Percentiles rank a stretch among this genome's conserved stretches.
These are phyloP conservation scores for Pestalotiopsis sp. DNA, from an alignment of 2,329 filamentous ascomycete genomes.

Conservation along the genomic window DNA sequence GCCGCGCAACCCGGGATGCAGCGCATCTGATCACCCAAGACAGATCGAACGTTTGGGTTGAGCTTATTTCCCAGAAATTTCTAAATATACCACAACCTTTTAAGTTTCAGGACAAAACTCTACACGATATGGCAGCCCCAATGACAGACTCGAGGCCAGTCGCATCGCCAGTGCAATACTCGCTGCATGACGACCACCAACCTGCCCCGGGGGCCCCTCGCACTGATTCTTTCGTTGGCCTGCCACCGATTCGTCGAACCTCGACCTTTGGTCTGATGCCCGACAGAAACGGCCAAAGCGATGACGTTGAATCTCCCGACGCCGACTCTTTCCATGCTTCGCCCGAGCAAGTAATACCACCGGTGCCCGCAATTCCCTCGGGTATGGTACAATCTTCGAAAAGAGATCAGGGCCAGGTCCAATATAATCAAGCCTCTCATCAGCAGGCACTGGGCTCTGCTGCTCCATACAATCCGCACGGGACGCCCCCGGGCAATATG, in stretches of 20 bases:
- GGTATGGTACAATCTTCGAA: slow-evolving; percentile 1
- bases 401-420: slow-evolving; percentile 1
- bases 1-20: slow-evolving; percentile 26
- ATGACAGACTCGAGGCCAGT: slow-evolving; percentile 26
- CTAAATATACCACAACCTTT: neutral
- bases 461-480: slow-evolving; percentile 21
- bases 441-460: slow-evolving; percentile 14
- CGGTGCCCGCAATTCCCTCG: slow-evolving; percentile 14
- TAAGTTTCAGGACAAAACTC: slow-evolving; percentile 7
- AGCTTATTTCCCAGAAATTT: slow-evolving; percentile 31
- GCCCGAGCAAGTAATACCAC: slow-evolving; percentile 25
- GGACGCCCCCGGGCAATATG: slow-evolving; percentile 1
- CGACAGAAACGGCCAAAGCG: slow-evolving; percentile 34
- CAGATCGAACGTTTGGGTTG: slow-evolving; percentile 35
- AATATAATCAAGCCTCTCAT: neutral
- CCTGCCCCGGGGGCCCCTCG: slow-evolving; percentile 35
- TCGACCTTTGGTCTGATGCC: slow-evolving; percentile 55
- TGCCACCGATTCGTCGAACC: slow-evolving; percentile 61
- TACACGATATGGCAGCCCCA: slow-evolving; percentile 26
- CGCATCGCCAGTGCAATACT: slow-evolving; percentile 20
- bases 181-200: slow-evolving; percentile 19
- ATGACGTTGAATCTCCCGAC: slow-evolving; percentile 33
- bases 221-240: slow-evolving; percentile 55
- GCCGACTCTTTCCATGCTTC: slow-evolving; percentile 23
- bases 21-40: slow-evolving; percentile 29